Conservation (phyloP, 2,329 filamentous ascomycete species). For the Hortaea werneckii region DNA sequence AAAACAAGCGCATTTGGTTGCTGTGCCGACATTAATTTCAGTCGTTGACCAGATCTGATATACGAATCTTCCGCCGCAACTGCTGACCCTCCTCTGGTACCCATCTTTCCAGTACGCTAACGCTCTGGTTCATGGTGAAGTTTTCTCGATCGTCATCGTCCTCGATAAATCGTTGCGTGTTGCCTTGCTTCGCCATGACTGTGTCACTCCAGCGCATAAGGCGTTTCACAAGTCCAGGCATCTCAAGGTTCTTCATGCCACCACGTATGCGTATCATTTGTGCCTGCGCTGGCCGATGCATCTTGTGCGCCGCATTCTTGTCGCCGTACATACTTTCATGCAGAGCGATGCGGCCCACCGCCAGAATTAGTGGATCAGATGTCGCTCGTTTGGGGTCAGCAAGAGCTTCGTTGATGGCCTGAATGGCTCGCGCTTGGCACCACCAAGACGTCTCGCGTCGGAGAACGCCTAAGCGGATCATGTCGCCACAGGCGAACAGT, state of each 20-base stretch:
- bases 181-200: slow-evolving; percentile 24
- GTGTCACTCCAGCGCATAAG: slow-evolving; percentile 24
- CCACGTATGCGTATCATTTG: slow-evolving; percentile 25
- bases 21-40: neutral
- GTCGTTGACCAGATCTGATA: slow-evolving; percentile 18
- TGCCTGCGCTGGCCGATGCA: slow-evolving; percentile 24
- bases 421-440: slow-evolving; percentile 21
- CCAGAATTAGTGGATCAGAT: slow-evolving; percentile 15
- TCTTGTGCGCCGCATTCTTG: slow-evolving; percentile 16
- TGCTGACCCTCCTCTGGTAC: slow-evolving; percentile 19
- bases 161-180: slow-evolving; percentile 19
- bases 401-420: slow-evolving; percentile 17
- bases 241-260: slow-evolving; percentile 19
- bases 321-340: slow-evolving; percentile 27
- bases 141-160: slow-evolving; percentile 18
- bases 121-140: slow-evolving; percentile 18
- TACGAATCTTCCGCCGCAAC: slow-evolving; percentile 20
- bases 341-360: slow-evolving; percentile 25
- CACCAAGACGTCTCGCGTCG: slow-evolving; percentile 15
- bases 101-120: slow-evolving; percentile 22
- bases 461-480: slow-evolving; percentile 17
- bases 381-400: slow-evolving; percentile 10
- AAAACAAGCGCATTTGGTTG: neutral
- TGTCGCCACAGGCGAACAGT: slow-evolving; percentile 23
- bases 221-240: slow-evolving; percentile 24